Conservation (phyloP, 768 basidiomycete species). For the Lentinula raphanica region DNA sequence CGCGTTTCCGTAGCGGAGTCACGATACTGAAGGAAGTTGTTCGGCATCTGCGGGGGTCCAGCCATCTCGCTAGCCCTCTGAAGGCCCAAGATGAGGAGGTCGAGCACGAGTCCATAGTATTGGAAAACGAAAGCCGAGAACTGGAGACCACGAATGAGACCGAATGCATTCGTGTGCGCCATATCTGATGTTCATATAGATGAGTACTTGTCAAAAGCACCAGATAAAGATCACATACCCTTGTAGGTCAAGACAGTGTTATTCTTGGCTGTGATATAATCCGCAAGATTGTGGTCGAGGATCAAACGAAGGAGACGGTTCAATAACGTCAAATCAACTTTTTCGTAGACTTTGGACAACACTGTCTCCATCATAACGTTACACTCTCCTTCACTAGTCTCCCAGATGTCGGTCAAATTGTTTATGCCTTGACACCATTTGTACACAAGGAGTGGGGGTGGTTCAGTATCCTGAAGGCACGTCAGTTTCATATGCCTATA, state of each 20-base stretch:
- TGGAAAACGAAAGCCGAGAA: slow-evolving; percentile 99
- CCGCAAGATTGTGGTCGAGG: slow-evolving; percentile 96
- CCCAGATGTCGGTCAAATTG: slow-evolving; percentile 97
- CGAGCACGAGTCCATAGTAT: slow-evolving; percentile 93
- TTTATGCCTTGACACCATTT: slow-evolving; percentile 99
- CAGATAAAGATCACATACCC: slow-evolving; percentile 26
- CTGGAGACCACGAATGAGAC: slow-evolving; percentile 94
- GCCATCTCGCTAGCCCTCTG: slow-evolving; percentile 99
- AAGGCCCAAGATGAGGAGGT: slow-evolving; percentile 93
- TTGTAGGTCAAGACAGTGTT: slow-evolving; percentile 94
- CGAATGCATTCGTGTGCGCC: slow-evolving; percentile 97
- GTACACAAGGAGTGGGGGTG: slow-evolving; percentile 93
- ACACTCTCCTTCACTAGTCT: slow-evolving; percentile 96
- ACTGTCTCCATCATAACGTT: slow-evolving; percentile 99
- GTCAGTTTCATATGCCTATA: background rate
- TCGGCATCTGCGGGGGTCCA: slow-evolving; percentile 94
- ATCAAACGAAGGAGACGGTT: slow-evolving; percentile 95
- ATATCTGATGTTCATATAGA: slow-evolving; percentile 53
- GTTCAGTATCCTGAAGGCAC: slow-evolving; percentile 71
- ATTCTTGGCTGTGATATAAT: slow-evolving; percentile 99
- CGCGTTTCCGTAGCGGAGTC: slow-evolving; percentile 93
- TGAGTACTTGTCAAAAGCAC: slow-evolving; percentile 1
- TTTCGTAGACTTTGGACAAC: slow-evolving; percentile 96
- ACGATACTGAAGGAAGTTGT: slow-evolving; percentile 96
- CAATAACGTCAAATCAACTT: slow-evolving; percentile 93